Base-by-base conservation (phyloP, 352 stramenopile genomes). In the Pythium vanterpoolii region DNA sequence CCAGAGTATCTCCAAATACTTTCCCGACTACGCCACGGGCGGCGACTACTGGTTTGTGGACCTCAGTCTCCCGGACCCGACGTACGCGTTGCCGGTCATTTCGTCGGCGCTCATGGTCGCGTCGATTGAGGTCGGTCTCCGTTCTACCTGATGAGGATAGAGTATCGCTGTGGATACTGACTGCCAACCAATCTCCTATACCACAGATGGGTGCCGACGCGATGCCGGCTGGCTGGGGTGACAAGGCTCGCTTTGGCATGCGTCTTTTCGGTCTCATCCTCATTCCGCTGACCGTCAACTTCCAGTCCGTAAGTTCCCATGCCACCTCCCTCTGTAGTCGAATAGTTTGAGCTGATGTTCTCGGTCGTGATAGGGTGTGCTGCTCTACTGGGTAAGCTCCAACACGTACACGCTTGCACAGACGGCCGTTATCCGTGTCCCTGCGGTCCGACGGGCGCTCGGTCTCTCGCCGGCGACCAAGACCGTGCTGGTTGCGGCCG, bases 371-470 rank as follows among this genome's bases (percentile, higher is more conserved):
- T 57, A 90, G 81, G 83, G 83, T 34, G 82, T 95, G 34, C 84
- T 95, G 18, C 72, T 95, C 28, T 95, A 93, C 78, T 95, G 86
- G 86, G 82, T 95, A 58, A 89, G 72, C 45, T 93, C 83, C 38
- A 95, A 92, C 71, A 65, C 75, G 49, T 95, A 83, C 72, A 90
- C 86, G 34, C 49, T 95, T 13, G 51, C 58, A 26, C 83, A 93
- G 61, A 91, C 79, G 8, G 66, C 72, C 11, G 34, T 77, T 21
- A 64, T 93, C 64, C 82, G 82, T 23, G 44, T 89, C 11, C 76
- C 79, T 42, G 38, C 71, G 27, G 60, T 93, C 24, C 86, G 86
- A 56, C 73, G 70, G 19, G 67, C 60, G 45, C 53, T 93, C 21
- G 56, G 56, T 23, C 56, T 66, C 18, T 55, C 58, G 4, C 57